These are phyloP conservation scores for Paecilomyces variotii DNA, from an alignment of 2,329 filamentous ascomycete species.

Conservation along the genomic window DNA sequence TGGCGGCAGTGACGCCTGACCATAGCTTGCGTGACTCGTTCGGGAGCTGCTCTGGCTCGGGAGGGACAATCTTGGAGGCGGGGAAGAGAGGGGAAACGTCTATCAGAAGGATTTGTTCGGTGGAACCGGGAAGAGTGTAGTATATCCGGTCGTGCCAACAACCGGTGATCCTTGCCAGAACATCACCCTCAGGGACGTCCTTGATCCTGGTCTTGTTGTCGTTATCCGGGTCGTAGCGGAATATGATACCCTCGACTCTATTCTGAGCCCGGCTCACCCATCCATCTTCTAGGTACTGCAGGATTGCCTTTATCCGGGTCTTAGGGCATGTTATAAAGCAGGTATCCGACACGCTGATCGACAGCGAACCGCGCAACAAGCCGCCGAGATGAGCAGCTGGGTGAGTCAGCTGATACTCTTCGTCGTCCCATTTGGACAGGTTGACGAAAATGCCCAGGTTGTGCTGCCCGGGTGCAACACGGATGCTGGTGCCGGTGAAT, in stretches of 20 bases:
- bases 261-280: slow-evolving; percentile 91
- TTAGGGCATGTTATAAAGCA: slow-evolving; percentile 86
- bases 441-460: slow-evolving; percentile 95
- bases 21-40: slow-evolving; percentile 89
- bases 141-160: slow-evolving; percentile 71
- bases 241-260: slow-evolving; percentile 82
- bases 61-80: slow-evolving; percentile 69
- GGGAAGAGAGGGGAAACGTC: slow-evolving; percentile 80
- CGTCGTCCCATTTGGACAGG: slow-evolving; percentile 67
- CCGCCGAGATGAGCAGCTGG: slow-evolving; percentile 89
- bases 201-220: slow-evolving; percentile 72
- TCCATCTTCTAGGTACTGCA: slow-evolving; percentile 89
- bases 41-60: slow-evolving; percentile 66
- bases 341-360: slow-evolving; percentile 80
- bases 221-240: slow-evolving; percentile 80
- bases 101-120: slow-evolving; percentile 63
- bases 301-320: slow-evolving; percentile 81
- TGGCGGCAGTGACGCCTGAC: slow-evolving; percentile 79
- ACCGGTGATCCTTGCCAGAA: slow-evolving; percentile 74
- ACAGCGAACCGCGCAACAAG: slow-evolving; percentile 76
- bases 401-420: slow-evolving; percentile 92
- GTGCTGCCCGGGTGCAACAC: slow-evolving; percentile 83
- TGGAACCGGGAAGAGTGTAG: slow-evolving; percentile 45
- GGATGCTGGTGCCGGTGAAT: slow-evolving; percentile 91
- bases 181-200: slow-evolving; percentile 77